These are phyloP conservation scores for Penicillium sp. DNA, from an alignment of 2,329 filamentous ascomycete species.

Conservation along the genomic window DNA sequence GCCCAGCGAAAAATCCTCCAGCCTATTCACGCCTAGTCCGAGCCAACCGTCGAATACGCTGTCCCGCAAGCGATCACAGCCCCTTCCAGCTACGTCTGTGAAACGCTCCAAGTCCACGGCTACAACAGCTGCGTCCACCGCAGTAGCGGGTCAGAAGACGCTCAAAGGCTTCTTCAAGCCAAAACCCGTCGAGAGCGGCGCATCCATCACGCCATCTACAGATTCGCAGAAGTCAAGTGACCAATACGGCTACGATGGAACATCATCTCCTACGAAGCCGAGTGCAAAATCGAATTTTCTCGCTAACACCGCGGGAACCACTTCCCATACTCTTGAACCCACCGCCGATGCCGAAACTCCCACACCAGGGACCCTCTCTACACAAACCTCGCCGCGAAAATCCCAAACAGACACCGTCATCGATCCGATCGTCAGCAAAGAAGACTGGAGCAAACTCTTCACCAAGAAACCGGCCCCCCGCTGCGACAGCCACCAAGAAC, in stretches of 20 bases:
- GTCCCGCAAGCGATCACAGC: slow-evolving; percentile 45
- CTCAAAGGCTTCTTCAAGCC: slow-evolving; percentile 80
- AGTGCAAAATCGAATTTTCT: neutral
- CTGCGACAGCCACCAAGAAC: slow-evolving; percentile 82
- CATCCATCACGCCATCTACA: neutral
- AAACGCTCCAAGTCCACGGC: slow-evolving; percentile 56
- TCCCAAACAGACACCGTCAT: slow-evolving; percentile 52
- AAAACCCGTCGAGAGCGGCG: slow-evolving; percentile 41
- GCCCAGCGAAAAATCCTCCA: neutral
- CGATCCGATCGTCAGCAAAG: slow-evolving; percentile 72
- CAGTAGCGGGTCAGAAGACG: slow-evolving; percentile 59
- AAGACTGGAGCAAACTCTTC: slow-evolving; percentile 84
- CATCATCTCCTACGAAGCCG: neutral
- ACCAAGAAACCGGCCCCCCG: slow-evolving; percentile 71
- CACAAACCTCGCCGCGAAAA: slow-evolving; percentile 17
- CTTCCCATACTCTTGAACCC: neutral
- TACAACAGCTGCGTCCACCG: slow-evolving; percentile 18
- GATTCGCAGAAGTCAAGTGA: neutral
- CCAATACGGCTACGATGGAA: neutral
- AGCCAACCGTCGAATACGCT: slow-evolving; percentile 15
- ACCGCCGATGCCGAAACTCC: neutral
- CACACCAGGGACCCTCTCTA: neutral
- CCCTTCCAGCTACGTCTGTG: slow-evolving; percentile 31
- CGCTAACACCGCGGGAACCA: neutral
- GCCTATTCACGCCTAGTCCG: neutral